Percentiles rank a stretch among this genome's conserved stretches.
These are phyloP conservation scores for Halophytophthora polymorphica DNA, from an alignment of 352 stramenopile genomes.

Conservation along the genomic window DNA sequence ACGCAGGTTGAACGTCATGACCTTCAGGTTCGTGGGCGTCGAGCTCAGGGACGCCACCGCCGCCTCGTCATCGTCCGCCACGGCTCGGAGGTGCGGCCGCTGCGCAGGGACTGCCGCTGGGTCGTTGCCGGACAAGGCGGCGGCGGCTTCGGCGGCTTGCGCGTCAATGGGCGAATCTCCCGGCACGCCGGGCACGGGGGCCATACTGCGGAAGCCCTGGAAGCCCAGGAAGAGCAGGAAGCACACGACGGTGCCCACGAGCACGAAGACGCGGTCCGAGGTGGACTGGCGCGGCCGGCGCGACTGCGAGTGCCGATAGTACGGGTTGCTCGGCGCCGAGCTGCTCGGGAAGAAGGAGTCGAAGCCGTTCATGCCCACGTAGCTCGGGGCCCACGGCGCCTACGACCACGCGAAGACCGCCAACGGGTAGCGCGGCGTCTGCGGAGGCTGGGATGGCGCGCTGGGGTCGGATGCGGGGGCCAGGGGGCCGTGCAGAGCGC, in stretches of 20 bases:
- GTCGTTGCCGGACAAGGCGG: constrained; percentile 26
- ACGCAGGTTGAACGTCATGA: constrained; percentile 86
- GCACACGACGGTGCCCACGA: constrained; percentile 62
- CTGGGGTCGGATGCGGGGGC: too few relatives aligned
- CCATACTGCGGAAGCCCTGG: constrained; percentile 31
- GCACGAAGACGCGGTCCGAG: constrained; percentile 56
- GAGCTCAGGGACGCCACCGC: constrained; percentile 23
- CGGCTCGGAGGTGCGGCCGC: constrained; percentile 40
- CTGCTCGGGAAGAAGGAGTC: constrained; percentile 67
- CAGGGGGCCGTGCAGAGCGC: background rate
- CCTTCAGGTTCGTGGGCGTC: constrained; percentile 54
- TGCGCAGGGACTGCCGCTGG: background rate
- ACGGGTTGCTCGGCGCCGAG: constrained; percentile 65
- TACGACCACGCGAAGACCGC: too few relatives aligned
- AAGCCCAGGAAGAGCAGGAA: constrained; percentile 64
- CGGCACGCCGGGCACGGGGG: background rate
- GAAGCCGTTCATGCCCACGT: constrained; percentile 48
- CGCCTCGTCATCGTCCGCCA: constrained; percentile 5
- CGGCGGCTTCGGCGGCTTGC: constrained; percentile 27
- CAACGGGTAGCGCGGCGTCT: too few relatives aligned
- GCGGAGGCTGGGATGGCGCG: background rate
- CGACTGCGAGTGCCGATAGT: constrained; percentile 72
- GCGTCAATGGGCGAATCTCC: constrained; percentile 25
- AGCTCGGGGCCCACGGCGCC: too few relatives aligned
- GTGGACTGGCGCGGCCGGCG: constrained; percentile 24